These are phyloP conservation scores for Lipomyces kockii DNA, from an alignment of 805 yeast species.

Conservation along the genomic window DNA sequence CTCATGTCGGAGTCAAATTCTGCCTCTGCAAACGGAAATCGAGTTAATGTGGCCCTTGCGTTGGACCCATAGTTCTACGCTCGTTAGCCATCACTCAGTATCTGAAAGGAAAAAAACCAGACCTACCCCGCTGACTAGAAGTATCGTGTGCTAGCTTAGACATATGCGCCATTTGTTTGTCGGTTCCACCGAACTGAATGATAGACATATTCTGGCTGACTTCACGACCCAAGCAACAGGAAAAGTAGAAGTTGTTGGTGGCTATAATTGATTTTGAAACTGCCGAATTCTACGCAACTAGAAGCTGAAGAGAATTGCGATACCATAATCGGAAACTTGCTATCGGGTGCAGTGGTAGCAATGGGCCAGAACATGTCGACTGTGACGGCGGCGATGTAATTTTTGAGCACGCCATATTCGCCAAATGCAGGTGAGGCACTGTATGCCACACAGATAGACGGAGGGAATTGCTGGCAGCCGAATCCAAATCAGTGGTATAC, in stretches of 20 bases:
- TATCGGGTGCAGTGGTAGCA: conserved; percentile 29
- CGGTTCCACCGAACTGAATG: conserved; percentile 66
- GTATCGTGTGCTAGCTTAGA: conserved; percentile 63
- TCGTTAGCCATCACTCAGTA: neutral
- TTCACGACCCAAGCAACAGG: conserved; percentile 58
- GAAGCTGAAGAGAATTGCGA: conserved; percentile 30
- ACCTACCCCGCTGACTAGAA: conserved; percentile 47
- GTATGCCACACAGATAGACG: too few species aligned
- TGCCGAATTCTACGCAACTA: conserved; percentile 6
- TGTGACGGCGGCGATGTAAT: neutral
- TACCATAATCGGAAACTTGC: conserved; percentile 12
- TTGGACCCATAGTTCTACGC: conserved; percentile 47
- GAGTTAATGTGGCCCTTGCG: conserved; percentile 55
- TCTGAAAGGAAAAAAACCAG: too few species aligned
- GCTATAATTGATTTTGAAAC: conserved; percentile 54
- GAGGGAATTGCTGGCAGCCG: neutral
- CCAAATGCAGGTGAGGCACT: too few species aligned
- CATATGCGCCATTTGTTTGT: conserved; percentile 53
- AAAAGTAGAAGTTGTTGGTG: conserved; percentile 78
- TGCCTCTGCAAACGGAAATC: conserved; percentile 60
- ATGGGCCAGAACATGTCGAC: conserved; percentile 27
- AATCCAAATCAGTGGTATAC: neutral
- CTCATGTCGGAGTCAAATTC: conserved; percentile 50
- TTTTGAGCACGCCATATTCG: neutral
- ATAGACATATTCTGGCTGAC: conserved; percentile 60